Percentiles rank a stretch among this genome's conserved stretches.
Evolutionary conservation across 768 basidiomycete genomes (phyloP).

Genomic region (Kwoniella sp.): DNA sequence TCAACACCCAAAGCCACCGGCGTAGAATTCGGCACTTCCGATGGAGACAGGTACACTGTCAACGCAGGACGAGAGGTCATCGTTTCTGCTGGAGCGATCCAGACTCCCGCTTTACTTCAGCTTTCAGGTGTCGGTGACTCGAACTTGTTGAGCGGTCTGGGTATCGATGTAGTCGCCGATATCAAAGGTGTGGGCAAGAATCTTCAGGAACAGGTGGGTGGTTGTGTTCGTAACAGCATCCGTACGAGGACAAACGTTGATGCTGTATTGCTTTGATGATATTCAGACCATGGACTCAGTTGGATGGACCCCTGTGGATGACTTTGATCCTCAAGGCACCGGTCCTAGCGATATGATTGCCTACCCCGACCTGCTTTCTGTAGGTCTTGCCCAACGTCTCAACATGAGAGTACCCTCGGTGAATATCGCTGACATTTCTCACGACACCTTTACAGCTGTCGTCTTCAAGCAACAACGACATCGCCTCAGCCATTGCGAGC

Average conservation of each 20-base stretch:
- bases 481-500: conserved; percentile 32
- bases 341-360: conserved; percentile 24
- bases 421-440: no score
- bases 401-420: no score
- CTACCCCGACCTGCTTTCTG: conserved; percentile 16
- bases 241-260: background rate
- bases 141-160: conserved; percentile 61
- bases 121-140: conserved; percentile 74
- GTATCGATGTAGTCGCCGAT: conserved; percentile 65
- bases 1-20: conserved; percentile 16
- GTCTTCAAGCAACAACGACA: conserved; percentile 19
- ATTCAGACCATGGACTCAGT: conserved; percentile 29
- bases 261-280: background rate
- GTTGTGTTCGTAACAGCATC: no score
- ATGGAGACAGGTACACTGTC: conserved; percentile 55
- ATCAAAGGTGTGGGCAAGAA: conserved; percentile 70
- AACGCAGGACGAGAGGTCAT: conserved; percentile 66
- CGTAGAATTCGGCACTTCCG: conserved; percentile 22
- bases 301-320: conserved; percentile 39
- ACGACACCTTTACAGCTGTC: no score
- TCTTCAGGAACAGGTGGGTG: conserved; percentile 66
- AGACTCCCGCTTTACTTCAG: conserved; percentile 64
- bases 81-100: conserved; percentile 59
- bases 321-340: conserved; percentile 23
- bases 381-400: background rate